Conservation (phyloP, 345 rosid genomes). For the Psidium guajava region DNA sequence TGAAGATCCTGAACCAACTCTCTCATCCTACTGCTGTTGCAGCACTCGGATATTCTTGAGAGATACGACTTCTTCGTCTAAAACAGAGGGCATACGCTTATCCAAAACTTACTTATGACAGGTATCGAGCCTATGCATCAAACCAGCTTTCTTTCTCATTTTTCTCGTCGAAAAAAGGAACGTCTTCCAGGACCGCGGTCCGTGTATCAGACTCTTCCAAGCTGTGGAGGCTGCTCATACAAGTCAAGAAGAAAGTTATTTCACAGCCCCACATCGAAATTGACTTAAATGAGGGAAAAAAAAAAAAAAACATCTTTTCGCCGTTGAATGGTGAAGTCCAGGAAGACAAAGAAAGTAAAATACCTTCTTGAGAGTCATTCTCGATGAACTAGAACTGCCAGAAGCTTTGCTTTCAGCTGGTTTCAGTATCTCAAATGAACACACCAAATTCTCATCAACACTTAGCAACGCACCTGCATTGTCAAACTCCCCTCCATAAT, state of each 20-base stretch:
- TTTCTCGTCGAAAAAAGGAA: neutral
- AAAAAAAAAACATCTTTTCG: neutral
- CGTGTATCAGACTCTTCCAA: neutral
- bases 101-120: neutral
- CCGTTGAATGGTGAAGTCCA: neutral
- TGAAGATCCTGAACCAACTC: neutral
- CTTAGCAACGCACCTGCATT: slow-evolving; percentile 87
- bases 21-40: neutral
- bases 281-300: neutral
- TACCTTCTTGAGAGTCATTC: slow-evolving; percentile 55
- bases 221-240: neutral
- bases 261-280: neutral
- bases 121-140: neutral
- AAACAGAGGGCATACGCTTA: neutral
- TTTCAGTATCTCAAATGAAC: slow-evolving; percentile 93
- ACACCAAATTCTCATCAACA: slow-evolving; percentile 62
- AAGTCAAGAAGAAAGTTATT: neutral
- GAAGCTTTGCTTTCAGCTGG: slow-evolving; percentile 39
- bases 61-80: neutral
- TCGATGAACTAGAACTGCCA: slow-evolving; percentile 19
- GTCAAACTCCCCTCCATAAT: slow-evolving; percentile 99
- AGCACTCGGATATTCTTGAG: neutral
- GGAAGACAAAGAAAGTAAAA: neutral
- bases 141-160: slow-evolving; percentile 4
- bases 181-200: neutral